A percentile compares a stretch with the other conserved stretches of the same genome.
Conservation (phyloP, 1,284 basidiomycete genomes). For the Fomitopsis palustris region DNA sequence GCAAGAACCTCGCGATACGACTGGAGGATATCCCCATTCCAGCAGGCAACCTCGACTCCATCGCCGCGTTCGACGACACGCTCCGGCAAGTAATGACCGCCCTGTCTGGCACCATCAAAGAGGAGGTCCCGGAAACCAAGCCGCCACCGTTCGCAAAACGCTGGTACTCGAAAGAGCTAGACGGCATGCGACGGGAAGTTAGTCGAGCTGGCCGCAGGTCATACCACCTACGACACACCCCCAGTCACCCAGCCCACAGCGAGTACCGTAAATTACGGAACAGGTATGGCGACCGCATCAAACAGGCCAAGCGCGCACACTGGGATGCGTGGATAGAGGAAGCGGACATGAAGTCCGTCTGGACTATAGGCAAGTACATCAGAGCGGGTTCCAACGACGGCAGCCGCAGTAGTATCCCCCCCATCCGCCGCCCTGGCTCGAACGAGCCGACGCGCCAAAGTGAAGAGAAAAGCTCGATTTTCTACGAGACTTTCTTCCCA, state of each 20-base stretch:
- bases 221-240: slow-evolving; percentile 30
- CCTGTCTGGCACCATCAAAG: slow-evolving; percentile 16
- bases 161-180: slow-evolving; percentile 27
- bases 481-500: slow-evolving; percentile 32
- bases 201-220: slow-evolving; percentile 26
- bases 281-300: slow-evolving; percentile 27
- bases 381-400: slow-evolving; percentile 26
- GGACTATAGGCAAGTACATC: slow-evolving; percentile 17
- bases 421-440: slow-evolving; percentile 9
- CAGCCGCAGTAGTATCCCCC: slow-evolving; percentile 28
- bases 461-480: slow-evolving; percentile 23
- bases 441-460: slow-evolving; percentile 15
- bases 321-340: slow-evolving; percentile 17
- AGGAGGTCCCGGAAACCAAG: slow-evolving; percentile 19
- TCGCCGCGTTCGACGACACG: slow-evolving; percentile 7
- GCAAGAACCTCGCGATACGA: slow-evolving; percentile 7
- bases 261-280: slow-evolving; percentile 18
- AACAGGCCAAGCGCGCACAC: slow-evolving; percentile 28
- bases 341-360: too few species aligned
- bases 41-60: slow-evolving; percentile 14
- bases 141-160: slow-evolving; percentile 23
- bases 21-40: not conserved
- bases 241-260: slow-evolving; percentile 22
- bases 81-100: slow-evolving; percentile 13
- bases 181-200: slow-evolving; percentile 4